Evolutionary conservation across 495 filamentous ascomycete genomes (phyloP), one percentile per base, ranked within the genome.

Genomic region (Aspergillus diversus): DNA sequence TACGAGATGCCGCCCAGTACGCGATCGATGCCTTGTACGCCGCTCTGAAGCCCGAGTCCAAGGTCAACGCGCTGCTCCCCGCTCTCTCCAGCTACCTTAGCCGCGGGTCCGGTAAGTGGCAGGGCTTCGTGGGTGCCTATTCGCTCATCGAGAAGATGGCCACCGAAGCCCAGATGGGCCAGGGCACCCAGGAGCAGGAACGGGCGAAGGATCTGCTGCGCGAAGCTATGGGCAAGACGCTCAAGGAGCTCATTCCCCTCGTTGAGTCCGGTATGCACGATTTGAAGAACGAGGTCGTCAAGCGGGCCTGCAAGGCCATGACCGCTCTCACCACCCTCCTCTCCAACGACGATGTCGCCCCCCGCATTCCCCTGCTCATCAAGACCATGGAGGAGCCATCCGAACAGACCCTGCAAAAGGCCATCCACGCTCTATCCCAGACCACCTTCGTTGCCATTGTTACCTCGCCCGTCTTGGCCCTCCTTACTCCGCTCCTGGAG

Each of bases 361-460:
- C 93, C 33, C 87, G 94, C 65, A 96, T 98, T 65, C 96, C 95
- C 5, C 87, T 97, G 7, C 83, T 99, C 47, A 89, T 99, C 75
- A 90, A 94, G 72, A 92, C 92, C 43, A 97, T 99, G 89, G 90
- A 97, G 69, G 87, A 97, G 58, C 95, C 96, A 4, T 96, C 91
- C 7, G 84, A 90, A n/a, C 87, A 96, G 70, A 89, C 89, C 15
- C 83, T 95, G 56, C 90, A 95, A 69, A 95, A 96, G 79, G 93
- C 95, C 46, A 99, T 99, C 65, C 95, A 97, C 67, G 95, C 93
- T 39, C 83, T 99, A 46, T 97, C 93, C 1, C 92, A 97, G 77
- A 99, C 95, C n/a, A 99, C 95, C 34, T 99, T 99, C 69, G 94
- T 99, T 49, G 92, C 95, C 57, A 86, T 94, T 62, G 96, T 99